Evolutionary conservation across 2,329 filamentous ascomycete genomes (phyloP).

Genomic region (Penicillium sp.): DNA sequence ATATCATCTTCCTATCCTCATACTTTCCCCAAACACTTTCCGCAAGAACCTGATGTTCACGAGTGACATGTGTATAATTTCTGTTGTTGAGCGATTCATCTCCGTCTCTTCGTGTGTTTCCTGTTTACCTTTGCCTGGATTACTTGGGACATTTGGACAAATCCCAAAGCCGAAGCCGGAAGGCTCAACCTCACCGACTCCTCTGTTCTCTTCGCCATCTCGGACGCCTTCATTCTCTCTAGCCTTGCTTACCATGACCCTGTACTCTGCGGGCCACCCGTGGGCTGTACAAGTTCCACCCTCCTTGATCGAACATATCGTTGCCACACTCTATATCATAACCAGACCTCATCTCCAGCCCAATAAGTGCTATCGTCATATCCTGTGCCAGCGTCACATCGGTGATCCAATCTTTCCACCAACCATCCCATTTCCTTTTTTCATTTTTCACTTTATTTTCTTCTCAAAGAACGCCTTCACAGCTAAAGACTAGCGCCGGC

Average conservation of each 20-base stretch:
- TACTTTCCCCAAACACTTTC: slow-evolving; percentile 3
- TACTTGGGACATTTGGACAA: background rate
- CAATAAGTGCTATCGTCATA: slow-evolving; percentile 7
- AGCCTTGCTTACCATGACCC: background rate
- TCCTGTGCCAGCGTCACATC: slow-evolving; percentile 1
- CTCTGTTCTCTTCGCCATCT: background rate
- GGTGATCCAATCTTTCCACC: slow-evolving; percentile 1
- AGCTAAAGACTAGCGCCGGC: background rate
- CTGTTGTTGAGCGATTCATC: slow-evolving; percentile 15
- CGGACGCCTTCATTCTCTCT: background rate
- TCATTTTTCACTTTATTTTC: background rate
- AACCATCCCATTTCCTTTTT: slow-evolving; percentile 6
- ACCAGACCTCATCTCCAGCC: background rate
- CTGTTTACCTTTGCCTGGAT: background rate
- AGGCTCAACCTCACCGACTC: background rate
- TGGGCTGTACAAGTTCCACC: background rate
- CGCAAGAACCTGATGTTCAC: slow-evolving; percentile 25
- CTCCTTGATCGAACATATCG: slow-evolving; percentile 7
- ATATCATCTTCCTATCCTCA: slow-evolving; percentile 9
- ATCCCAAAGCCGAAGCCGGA: background rate
- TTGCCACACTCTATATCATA: slow-evolving; percentile 11
- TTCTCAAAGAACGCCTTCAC: background rate
- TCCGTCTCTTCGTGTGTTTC: slow-evolving; percentile 7
- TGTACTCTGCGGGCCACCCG: background rate
- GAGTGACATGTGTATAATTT: slow-evolving; percentile 28